phyloP scores from a whole-genome alignment of 805 yeast genomes.

The Millerago galiae region DNA sequence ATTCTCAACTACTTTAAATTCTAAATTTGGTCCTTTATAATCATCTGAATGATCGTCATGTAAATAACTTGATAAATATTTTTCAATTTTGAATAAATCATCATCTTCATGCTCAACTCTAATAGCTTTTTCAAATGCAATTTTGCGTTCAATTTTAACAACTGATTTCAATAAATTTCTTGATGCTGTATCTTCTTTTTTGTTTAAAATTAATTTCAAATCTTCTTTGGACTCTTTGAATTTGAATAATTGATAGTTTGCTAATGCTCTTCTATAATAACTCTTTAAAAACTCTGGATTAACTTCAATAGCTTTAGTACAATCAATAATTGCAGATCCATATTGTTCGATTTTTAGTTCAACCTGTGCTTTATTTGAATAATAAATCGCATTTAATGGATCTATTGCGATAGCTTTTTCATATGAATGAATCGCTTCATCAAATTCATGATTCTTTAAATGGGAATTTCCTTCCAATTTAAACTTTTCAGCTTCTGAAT shows the following conservation, averaged over 20 bases:
- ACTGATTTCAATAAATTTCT: slow-evolving; percentile 56
- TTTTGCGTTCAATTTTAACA: slow-evolving; percentile 55
- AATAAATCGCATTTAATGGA: slow-evolving; percentile 51
- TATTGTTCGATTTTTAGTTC: slow-evolving; percentile 80
- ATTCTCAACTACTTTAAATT: slow-evolving; percentile 23
- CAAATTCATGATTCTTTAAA: slow-evolving; percentile 58
- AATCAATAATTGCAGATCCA: slow-evolving; percentile 79
- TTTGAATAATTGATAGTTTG: slow-evolving; percentile 68
- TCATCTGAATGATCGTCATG: slow-evolving; percentile 35
- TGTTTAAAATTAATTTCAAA: slow-evolving; percentile 53
- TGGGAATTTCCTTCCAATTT: slow-evolving; percentile 72
- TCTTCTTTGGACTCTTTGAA: slow-evolving; percentile 70
- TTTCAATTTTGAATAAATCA: slow-evolving; percentile 21
- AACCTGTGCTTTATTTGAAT: slow-evolving; percentile 86
- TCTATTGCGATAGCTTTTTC: slow-evolving; percentile 68
- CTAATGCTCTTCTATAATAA: slow-evolving; percentile 81
- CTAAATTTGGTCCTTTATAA: slow-evolving; percentile 55
- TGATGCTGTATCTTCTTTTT: slow-evolving; percentile 60
- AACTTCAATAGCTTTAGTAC: slow-evolving; percentile 59
- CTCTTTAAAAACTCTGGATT: slow-evolving; percentile 71
- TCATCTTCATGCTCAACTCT: slow-evolving; percentile 65
- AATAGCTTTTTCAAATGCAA: slow-evolving; percentile 84
- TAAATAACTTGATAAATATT: slow-evolving; percentile 4
- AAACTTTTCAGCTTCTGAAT: slow-evolving; percentile 36
- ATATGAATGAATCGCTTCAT: slow-evolving; percentile 63